A percentile compares a stretch with the other conserved stretches of the same genome.
These are phyloP conservation scores for Xerocomellus amylosporus DNA, from an alignment of 768 basidiomycete species.

Conservation along the genomic window DNA sequence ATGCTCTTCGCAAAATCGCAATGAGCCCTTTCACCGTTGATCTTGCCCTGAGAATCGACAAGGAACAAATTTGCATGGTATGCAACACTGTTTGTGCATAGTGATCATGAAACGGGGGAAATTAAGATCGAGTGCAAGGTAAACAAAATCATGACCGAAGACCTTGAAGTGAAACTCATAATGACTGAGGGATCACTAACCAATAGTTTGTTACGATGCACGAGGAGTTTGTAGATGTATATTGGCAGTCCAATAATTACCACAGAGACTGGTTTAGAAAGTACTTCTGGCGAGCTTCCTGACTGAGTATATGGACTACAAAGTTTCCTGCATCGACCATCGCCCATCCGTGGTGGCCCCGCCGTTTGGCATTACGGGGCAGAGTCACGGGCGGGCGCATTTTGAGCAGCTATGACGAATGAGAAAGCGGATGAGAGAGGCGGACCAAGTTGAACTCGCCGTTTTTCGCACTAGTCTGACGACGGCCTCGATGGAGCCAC, in stretches of 20 bases:
- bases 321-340: conserved; percentile 81
- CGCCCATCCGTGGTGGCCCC: conserved; percentile 71
- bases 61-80: too few relatives aligned
- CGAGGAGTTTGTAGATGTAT: background rate
- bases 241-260: conserved; percentile 13
- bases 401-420: conserved; percentile 49
- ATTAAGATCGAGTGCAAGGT: too few relatives aligned
- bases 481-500: conserved; percentile 74
- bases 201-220: background rate
- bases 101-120: too few relatives aligned
- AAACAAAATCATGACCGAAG: background rate
- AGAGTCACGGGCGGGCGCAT: conserved; percentile 57
- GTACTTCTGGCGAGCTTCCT: conserved; percentile 63
- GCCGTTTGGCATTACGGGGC: conserved; percentile 60
- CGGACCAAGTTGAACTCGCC: conserved; percentile 40
- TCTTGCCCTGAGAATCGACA: background rate
- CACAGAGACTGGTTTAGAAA: conserved; percentile 41
- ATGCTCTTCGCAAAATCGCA: background rate
- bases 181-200: background rate
- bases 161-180: background rate
- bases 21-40: background rate
- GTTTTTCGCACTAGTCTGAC: conserved; percentile 67
- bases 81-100: too few relatives aligned
- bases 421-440: conserved; percentile 4
- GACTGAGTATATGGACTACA: conserved; percentile 75